Percentiles rank a stretch among this genome's conserved stretches.
These are phyloP conservation scores for Picea abies DNA, from an alignment of 83 land plant genomes.

Conservation along the genomic window DNA sequence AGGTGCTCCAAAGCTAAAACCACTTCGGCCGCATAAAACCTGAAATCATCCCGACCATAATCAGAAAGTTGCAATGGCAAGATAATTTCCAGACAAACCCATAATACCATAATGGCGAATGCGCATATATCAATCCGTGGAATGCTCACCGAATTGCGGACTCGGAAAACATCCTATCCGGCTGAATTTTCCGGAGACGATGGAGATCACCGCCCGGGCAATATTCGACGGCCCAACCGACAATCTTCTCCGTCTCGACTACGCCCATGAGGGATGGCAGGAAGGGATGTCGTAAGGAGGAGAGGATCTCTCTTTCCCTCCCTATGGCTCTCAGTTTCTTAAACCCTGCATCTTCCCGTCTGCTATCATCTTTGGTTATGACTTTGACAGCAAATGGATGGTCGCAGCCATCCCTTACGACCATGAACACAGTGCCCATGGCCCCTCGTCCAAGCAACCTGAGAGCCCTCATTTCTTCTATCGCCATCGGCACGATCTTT, in stretches of 20 bases:
- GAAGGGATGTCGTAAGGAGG: no score
- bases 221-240: slow-evolving; percentile 59
- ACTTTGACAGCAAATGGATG: slow-evolving; percentile 4
- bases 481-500: not conserved
- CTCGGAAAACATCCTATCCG: slow-evolving; percentile 77
- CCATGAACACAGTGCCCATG: slow-evolving; percentile 39
- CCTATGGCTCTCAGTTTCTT: not conserved
- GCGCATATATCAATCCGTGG: not conserved
- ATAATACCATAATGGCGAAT: not conserved
- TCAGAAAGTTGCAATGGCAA: not conserved
- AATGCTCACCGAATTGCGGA: slow-evolving; percentile 53
- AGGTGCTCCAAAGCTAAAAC: slow-evolving; percentile 12
- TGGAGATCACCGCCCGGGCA: slow-evolving; percentile 78
- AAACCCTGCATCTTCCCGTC: not conserved
- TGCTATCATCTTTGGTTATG: not conserved
- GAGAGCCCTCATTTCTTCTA: slow-evolving; percentile 15
- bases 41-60: not conserved
- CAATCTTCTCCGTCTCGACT: slow-evolving; percentile 43
- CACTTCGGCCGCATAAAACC: not conserved
- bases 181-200: slow-evolving; percentile 52
- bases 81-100: not conserved
- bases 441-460: slow-evolving; percentile 25
- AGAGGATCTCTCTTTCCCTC: slow-evolving; percentile 24
- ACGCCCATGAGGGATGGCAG: slow-evolving; percentile 59
- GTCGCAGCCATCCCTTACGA: not conserved